These are phyloP conservation scores for Elongisporangium undulatum DNA, from an alignment of 352 stramenopile genomes.

Conservation along the genomic window DNA sequence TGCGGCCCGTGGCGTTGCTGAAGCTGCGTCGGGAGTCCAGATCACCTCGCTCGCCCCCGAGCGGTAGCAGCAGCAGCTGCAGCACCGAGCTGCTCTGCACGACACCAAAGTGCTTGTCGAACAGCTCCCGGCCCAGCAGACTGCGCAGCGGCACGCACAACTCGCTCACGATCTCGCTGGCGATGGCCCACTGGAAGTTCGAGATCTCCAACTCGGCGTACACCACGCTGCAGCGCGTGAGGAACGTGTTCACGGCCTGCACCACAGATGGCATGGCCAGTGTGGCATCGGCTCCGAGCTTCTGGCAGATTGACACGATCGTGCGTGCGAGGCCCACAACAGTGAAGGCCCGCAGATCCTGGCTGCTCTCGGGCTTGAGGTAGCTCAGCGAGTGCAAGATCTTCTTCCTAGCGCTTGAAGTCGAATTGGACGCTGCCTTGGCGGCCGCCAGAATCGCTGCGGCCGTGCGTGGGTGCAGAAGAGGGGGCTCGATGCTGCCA, in stretches of 20 bases:
- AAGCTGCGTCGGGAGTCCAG: background rate
- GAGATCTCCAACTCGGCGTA: slow-evolving; percentile 74
- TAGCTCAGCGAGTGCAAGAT: slow-evolving; percentile 38
- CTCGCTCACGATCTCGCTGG: slow-evolving; percentile 67
- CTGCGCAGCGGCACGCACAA: slow-evolving; percentile 54
- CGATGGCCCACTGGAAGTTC: slow-evolving; percentile 76
- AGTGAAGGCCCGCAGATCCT: slow-evolving; percentile 55
- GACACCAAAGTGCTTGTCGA: slow-evolving; percentile 47
- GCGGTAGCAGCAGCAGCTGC: slow-evolving; percentile 54
- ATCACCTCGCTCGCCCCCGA: slow-evolving; percentile 15
- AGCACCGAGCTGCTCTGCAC: slow-evolving; percentile 58
- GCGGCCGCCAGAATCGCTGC: slow-evolving; percentile 53
- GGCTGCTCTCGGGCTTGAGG: slow-evolving; percentile 44
- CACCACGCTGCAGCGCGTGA: slow-evolving; percentile 59
- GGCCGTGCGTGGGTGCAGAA: slow-evolving; percentile 53
- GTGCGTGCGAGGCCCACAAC: slow-evolving; percentile 59
- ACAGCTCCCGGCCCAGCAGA: slow-evolving; percentile 46
- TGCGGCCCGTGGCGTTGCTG: background rate
- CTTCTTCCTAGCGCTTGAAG: slow-evolving; percentile 20
- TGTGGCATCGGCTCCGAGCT: slow-evolving; percentile 44
- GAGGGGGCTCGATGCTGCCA: slow-evolving; percentile 49
- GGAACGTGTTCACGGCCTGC: slow-evolving; percentile 48
- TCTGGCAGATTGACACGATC: slow-evolving; percentile 56
- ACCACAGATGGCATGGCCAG: slow-evolving; percentile 31
- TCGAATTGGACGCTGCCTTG: slow-evolving; percentile 3